Percentiles rank a stretch among this genome's conserved stretches.
These are phyloP conservation scores for Eimeria sp. DNA, from an alignment of 169 alveolate genomes.

Conservation along the genomic window DNA sequence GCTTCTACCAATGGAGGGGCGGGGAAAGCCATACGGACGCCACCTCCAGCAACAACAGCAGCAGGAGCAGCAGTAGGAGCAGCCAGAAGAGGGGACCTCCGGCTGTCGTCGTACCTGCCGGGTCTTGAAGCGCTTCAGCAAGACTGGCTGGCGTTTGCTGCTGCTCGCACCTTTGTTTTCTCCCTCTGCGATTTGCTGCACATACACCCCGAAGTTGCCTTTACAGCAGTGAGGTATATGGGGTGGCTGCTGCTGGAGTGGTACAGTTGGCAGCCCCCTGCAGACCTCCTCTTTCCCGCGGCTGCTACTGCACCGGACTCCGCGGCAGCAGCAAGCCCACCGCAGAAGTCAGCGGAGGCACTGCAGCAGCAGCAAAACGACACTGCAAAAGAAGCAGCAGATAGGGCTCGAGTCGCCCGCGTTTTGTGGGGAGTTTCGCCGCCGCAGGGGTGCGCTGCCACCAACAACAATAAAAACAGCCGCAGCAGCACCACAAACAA, in stretches of 20 bases:
- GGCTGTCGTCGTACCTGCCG: not conserved
- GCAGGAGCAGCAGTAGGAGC: not conserved
- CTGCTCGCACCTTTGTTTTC: conserved; percentile 30
- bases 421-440: conserved; percentile 39
- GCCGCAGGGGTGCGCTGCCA: not conserved
- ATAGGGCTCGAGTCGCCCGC: conserved; percentile 41
- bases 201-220: conserved; percentile 47
- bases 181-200: conserved; percentile 40
- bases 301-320: not conserved
- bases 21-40: not conserved
- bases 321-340: not conserved
- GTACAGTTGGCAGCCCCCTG: conserved; percentile 52
- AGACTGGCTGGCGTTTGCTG: conserved; percentile 57
- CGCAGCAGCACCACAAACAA: not conserved
- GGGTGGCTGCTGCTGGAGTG: conserved; percentile 75
- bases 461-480: not conserved
- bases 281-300: conserved; percentile 25
- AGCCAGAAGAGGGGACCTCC: not conserved
- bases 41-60: not conserved
- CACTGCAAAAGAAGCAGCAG: conserved; percentile 32
- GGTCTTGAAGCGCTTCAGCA: conserved; percentile 47
- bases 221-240: conserved; percentile 50
- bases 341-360: not conserved
- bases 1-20: not conserved
- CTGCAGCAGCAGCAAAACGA: conserved; percentile 7